Evolutionary conservation across 164 flowering plant species (phyloP).

Genomic region (Warburgia ugandensis): DNA sequence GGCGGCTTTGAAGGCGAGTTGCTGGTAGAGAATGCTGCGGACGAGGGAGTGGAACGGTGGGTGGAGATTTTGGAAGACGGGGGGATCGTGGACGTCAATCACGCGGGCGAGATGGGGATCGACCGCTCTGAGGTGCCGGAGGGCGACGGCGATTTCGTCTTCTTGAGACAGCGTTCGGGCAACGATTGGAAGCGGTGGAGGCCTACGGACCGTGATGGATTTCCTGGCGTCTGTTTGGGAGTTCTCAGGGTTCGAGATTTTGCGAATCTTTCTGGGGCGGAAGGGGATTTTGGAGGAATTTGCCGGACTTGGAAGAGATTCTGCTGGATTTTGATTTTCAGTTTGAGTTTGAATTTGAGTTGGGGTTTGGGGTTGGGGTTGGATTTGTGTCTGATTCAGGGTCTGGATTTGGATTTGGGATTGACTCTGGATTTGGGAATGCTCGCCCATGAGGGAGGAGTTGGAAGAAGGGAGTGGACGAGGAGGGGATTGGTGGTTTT

Average conservation of each 20-base stretch:
- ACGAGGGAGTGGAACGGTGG: constrained; percentile 78
- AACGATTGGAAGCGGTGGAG: constrained; percentile 8
- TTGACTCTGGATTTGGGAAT: too few species aligned
- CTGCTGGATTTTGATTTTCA: too few species aligned
- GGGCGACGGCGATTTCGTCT: constrained; percentile 58
- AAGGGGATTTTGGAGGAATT: constrained; percentile 60
- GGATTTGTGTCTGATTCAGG: too few species aligned
- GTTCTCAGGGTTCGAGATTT: constrained; percentile 36
- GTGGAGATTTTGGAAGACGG: constrained; percentile 56
- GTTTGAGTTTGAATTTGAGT: constrained; percentile 7
- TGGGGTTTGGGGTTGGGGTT: constrained; percentile 10
- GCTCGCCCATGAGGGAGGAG: too few species aligned
- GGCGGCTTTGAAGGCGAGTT: constrained; percentile 89
- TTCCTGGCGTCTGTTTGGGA: constrained; percentile 1
- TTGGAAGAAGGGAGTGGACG: too few species aligned
- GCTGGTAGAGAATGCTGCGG: constrained; percentile 84
- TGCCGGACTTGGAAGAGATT: too few species aligned
- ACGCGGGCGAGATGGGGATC: constrained; percentile 63
- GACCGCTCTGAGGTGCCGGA: constrained; percentile 51
- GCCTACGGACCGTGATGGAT: too few species aligned
- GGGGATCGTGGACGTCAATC: constrained; percentile 58
- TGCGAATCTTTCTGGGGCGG: constrained; percentile 75
- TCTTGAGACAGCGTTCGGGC: constrained; percentile 41
- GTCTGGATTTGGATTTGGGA: too few species aligned
- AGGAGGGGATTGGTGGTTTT: too few species aligned